A percentile compares a stretch with the other conserved stretches of the same genome.
Evolutionary conservation across 1,139 yeast species (phyloP).

Genomic region (Geotrichum citri-aurantii): DNA sequence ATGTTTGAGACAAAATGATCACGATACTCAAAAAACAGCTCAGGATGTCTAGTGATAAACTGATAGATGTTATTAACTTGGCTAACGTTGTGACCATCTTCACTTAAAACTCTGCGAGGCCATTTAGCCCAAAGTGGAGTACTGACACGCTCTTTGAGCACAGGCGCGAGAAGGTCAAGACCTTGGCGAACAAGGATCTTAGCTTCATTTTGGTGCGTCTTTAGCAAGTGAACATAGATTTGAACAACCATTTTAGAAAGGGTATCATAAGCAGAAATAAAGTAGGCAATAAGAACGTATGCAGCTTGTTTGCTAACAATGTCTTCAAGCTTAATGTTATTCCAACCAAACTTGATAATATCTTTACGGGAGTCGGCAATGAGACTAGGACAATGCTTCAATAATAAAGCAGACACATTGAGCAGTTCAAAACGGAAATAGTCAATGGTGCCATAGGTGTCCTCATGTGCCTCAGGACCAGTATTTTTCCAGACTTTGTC

Average conservation of each 20-base stretch:
- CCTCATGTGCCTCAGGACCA: slow-evolving; percentile 43
- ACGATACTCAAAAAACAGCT: slow-evolving; percentile 75
- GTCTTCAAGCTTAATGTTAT: slow-evolving; percentile 83
- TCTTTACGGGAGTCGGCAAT: slow-evolving; percentile 72
- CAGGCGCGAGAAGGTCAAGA: slow-evolving; percentile 83
- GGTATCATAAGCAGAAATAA: slow-evolving; percentile 83
- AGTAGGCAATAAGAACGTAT: slow-evolving; percentile 79
- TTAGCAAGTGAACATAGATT: slow-evolving; percentile 81
- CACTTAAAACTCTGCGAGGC: slow-evolving; percentile 89
- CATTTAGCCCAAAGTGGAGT: slow-evolving; percentile 85
- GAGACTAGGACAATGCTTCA: slow-evolving; percentile 59
- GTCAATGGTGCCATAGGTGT: slow-evolving; percentile 63
- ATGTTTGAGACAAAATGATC: slow-evolving; percentile 86
- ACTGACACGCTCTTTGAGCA: slow-evolving; percentile 64
- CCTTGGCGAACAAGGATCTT: slow-evolving; percentile 82
- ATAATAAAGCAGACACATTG: slow-evolving; percentile 72
- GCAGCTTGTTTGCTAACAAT: slow-evolving; percentile 88
- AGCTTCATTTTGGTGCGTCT: slow-evolving; percentile 84
- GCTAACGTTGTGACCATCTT: slow-evolving; percentile 76
- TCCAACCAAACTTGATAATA: slow-evolving; percentile 92
- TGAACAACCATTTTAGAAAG: slow-evolving; percentile 86
- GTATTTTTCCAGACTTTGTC: slow-evolving; percentile 68
- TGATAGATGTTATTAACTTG: slow-evolving; percentile 87
- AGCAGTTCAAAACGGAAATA: slow-evolving; percentile 69
- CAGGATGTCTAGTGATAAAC: slow-evolving; percentile 81